Percentiles rank a stretch among this genome's conserved stretches.
Conservation (phyloP, 768 basidiomycete species). For the Serendipita indica region DNA sequence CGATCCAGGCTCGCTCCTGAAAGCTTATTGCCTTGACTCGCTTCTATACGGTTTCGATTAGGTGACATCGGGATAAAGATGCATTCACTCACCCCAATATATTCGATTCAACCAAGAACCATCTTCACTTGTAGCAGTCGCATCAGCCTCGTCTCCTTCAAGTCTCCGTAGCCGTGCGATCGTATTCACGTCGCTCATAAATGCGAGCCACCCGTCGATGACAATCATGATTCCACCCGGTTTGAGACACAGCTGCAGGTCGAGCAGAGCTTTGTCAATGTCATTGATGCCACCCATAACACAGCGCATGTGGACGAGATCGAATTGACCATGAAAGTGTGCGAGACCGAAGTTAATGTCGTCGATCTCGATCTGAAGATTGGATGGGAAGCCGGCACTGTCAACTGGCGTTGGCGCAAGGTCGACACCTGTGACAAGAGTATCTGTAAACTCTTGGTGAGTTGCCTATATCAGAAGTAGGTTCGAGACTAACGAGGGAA, state of each 20-base stretch:
- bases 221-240: conserved; percentile 9
- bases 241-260: conserved; percentile 7
- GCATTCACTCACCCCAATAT: neutral
- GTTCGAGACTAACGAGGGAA: neutral
- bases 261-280: neutral
- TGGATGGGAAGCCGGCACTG: neutral
- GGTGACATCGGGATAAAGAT: neutral
- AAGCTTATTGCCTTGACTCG: neutral
- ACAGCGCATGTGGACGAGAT: neutral
- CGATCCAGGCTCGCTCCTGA: neutral
- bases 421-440: neutral
- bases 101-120: neutral
- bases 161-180: neutral
- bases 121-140: neutral
- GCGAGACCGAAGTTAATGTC: neutral
- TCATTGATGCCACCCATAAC: neutral
- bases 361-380: neutral
- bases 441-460: too few relatives aligned
- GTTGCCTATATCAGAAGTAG: too few relatives aligned
- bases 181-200: neutral
- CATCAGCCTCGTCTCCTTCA: neutral
- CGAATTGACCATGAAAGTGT: neutral
- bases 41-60: neutral
- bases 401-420: neutral
- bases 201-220: neutral